Evolutionary conservation across 805 yeast genomes (phyloP), one percentile per base, ranked within the genome.

Genomic region (Metschnikowia chrysomelidarum): DNA sequence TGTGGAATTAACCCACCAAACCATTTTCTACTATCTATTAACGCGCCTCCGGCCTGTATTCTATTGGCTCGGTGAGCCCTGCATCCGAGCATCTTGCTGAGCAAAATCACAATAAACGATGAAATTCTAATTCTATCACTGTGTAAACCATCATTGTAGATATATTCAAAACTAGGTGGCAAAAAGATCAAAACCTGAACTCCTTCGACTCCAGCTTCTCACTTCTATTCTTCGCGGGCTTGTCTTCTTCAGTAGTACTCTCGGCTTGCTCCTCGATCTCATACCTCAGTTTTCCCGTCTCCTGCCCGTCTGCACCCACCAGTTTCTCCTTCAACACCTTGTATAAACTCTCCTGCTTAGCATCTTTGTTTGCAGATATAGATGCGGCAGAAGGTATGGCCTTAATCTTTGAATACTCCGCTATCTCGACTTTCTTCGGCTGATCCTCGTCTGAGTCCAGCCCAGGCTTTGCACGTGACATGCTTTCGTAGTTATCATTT

Each of bases 321-420:
- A 32, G 7, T 24, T 30, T 40, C 23, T 47, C 49, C 26, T 37
- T 46, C 26, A 47, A 24, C 9, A 47, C 44, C 8, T 40, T 47
- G 28, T 43, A 47, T n/a, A 47, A 24, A 10, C 27, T 24, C 10
- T 34, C 43, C 41, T 15, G 34, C 6, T 24, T 22, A 9, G 24
- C 3, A 13, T 25, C 5, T 16, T 12, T 9, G 12, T n/a, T 15
- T 13, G 22, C 18, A 4, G 25, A 7, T 7, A 31, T 6, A 5
- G 32, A 14, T 10, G 34, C 4, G 9, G 31, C 12, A 4, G 26
- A 4, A 5, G 17, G 16, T 4, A 23, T 11, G 15, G 41, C 17
- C 30, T 40, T 43, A 24, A 34, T 21, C 15, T 31, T 32, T 12
- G 42, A 34, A 22, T 31, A 43, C 24, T 45, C 51, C 4, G 48